Conservation (phyloP, 1,284 basidiomycete genomes). For the Cryptococcus sp. region DNA sequence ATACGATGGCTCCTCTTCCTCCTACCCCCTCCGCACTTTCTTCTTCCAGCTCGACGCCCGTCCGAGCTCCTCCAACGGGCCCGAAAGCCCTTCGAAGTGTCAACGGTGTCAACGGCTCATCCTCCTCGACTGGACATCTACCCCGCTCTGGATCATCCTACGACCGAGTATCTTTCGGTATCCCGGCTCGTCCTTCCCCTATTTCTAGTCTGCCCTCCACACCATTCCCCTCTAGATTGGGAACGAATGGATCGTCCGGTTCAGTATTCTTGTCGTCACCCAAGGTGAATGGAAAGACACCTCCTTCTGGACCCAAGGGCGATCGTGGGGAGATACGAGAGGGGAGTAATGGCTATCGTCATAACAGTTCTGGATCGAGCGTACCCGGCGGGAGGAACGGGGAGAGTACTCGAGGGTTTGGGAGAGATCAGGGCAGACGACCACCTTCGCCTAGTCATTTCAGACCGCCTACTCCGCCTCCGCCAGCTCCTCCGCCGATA, state of each 20-base stretch:
- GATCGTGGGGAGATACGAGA: neutral
- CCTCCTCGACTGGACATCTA: neutral
- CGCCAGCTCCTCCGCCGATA: conserved; percentile 2
- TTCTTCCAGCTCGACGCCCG: neutral
- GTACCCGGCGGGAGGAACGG: neutral
- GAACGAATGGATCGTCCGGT: no score
- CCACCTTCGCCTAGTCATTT: neutral
- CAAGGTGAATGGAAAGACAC: no score
- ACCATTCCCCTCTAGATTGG: no score
- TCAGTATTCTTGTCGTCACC: no score
- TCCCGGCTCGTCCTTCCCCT: conserved; percentile 2
- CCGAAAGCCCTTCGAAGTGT: conserved; percentile 11
- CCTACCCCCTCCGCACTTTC: conserved; percentile 1
- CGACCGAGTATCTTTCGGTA: conserved; percentile 6
- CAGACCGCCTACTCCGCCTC: neutral
- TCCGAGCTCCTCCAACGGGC: conserved; percentile 11
- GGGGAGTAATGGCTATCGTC: neutral
- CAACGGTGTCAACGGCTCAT: neutral
- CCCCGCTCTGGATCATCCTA: neutral
- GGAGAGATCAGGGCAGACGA: no score
- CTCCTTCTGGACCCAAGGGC: no score
- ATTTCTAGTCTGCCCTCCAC: no score
- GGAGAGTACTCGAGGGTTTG: no score
- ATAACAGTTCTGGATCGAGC: no score
- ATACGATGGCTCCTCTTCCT: conserved; percentile 5